These are phyloP conservation scores for Pythium graminicola DNA, from an alignment of 352 stramenopile species.

Conservation along the genomic window DNA sequence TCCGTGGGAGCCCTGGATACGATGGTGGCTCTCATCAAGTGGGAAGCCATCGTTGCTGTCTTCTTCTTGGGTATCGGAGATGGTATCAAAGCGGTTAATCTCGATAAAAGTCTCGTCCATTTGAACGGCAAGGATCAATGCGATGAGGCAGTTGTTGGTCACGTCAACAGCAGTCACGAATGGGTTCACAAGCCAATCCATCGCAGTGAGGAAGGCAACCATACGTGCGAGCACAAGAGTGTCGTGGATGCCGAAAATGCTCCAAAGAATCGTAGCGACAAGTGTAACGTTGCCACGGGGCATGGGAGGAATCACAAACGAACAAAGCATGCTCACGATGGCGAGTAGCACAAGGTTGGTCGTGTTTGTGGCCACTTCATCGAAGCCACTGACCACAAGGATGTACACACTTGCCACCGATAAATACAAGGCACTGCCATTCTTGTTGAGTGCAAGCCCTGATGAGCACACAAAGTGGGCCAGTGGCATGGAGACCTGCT, in stretches of 20 bases:
- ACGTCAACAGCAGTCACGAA: slow-evolving; percentile 50
- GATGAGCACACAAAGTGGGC: slow-evolving; percentile 48
- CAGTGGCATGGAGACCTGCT: slow-evolving; percentile 48
- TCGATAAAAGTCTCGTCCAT: slow-evolving; percentile 36
- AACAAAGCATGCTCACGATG: slow-evolving; percentile 33
- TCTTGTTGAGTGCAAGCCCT: slow-evolving; percentile 51
- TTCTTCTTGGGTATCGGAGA: slow-evolving; percentile 30
- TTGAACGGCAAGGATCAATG: slow-evolving; percentile 42
- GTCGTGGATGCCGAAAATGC: slow-evolving; percentile 34
- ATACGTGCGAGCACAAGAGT: slow-evolving; percentile 20
- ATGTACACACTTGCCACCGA: slow-evolving; percentile 44
- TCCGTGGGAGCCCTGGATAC: neutral
- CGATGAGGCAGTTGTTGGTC: slow-evolving; percentile 42
- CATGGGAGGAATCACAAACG: slow-evolving; percentile 35
- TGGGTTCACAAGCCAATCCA: slow-evolving; percentile 56
- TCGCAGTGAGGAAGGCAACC: slow-evolving; percentile 32
- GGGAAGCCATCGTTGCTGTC: slow-evolving; percentile 27
- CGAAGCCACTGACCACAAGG: slow-evolving; percentile 24
- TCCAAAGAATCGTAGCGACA: slow-evolving; percentile 37
- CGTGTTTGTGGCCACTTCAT: slow-evolving; percentile 18
- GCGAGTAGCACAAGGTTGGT: slow-evolving; percentile 28
- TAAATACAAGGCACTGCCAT: slow-evolving; percentile 50
- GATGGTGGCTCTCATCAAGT: slow-evolving; percentile 14
- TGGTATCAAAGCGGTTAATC: slow-evolving; percentile 14
- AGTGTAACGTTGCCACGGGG: slow-evolving; percentile 30